Conservation (phyloP, 331 rosid genomes). For the Saraca asoca region DNA sequence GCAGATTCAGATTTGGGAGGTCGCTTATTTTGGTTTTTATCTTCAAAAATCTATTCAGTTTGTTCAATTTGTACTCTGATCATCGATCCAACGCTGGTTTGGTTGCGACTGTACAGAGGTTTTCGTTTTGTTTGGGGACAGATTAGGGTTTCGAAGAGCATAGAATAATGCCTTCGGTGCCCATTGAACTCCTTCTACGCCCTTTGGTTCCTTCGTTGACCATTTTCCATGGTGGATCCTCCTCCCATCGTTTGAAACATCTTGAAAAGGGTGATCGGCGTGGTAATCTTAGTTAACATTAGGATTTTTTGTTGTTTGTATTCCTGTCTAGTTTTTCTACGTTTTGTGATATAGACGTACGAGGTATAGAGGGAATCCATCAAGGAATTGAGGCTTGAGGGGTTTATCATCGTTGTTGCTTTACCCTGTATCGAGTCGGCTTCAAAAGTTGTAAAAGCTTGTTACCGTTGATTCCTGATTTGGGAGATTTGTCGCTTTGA, state of each 20-base stretch:
- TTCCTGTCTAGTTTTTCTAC: constrained; percentile 29
- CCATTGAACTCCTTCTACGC: constrained; percentile 44
- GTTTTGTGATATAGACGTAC: constrained; percentile 19
- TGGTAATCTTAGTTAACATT: constrained; percentile 88
- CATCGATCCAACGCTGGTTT: background rate
- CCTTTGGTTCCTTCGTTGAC: constrained; percentile 46
- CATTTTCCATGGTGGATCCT: constrained; percentile 61
- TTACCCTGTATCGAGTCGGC: constrained; percentile 20
- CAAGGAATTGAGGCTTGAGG: constrained; percentile 21
- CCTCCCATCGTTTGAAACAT: constrained; percentile 78
- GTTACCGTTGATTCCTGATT: constrained; percentile 12
- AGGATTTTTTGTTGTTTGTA: constrained; percentile 17
- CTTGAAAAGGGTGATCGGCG: constrained; percentile 82
- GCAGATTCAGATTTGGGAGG: background rate
- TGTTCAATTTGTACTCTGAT: constrained; percentile 7
- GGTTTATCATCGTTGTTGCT: constrained; percentile 12
- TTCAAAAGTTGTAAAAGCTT: constrained; percentile 2
- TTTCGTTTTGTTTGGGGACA: constrained; percentile 28
- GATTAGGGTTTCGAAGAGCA: constrained; percentile 88
- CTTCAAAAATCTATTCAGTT: background rate
- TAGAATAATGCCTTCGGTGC: constrained; percentile 83
- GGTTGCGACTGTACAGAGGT: constrained; percentile 8
- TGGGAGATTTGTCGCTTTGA: constrained; percentile 5
- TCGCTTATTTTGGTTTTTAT: background rate
- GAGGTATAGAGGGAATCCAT: constrained; percentile 16